phyloP scores from a whole-genome alignment of 2,329 filamentous ascomycete species.

The Coniochaeta pulveracea region DNA sequence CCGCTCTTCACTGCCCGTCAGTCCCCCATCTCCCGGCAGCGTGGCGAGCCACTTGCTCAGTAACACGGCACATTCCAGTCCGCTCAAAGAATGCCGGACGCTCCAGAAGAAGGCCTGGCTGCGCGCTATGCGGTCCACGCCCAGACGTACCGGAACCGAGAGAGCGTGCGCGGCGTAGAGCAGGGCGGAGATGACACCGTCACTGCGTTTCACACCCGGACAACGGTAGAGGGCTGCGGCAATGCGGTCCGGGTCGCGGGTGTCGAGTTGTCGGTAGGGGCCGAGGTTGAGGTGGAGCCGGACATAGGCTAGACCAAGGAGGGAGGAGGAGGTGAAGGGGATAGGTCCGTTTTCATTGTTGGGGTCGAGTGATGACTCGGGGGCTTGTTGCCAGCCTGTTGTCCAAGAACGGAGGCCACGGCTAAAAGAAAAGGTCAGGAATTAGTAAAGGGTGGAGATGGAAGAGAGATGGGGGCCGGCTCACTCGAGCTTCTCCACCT shows the following conservation, averaged over 20 bases:
- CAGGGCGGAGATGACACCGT: constrained; percentile 34
- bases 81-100: constrained; percentile 42
- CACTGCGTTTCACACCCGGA: constrained; percentile 31
- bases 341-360: constrained; percentile 28
- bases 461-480: no score
- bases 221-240: constrained; percentile 24
- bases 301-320: constrained; percentile 32
- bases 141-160: constrained; percentile 42
- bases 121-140: constrained; percentile 39
- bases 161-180: constrained; percentile 42
- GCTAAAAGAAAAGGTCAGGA: constrained; percentile 10
- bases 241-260: constrained; percentile 27
- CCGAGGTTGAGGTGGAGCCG: constrained; percentile 33
- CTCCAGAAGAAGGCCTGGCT: constrained; percentile 47
- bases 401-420: constrained; percentile 24
- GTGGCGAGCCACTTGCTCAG: constrained; percentile 37
- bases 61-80: constrained; percentile 41
- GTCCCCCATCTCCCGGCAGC: background rate
- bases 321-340: constrained; percentile 31
- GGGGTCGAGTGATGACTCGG: constrained; percentile 25
- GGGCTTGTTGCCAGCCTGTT: constrained; percentile 24
- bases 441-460: no score
- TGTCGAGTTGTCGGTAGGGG: constrained; percentile 28
- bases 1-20: constrained; percentile 26
- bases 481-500: constrained; percentile 24